These are phyloP conservation scores for Saposhnikovia divaricata DNA, from an alignment of 129 eudicot species.

Conservation along the genomic window DNA sequence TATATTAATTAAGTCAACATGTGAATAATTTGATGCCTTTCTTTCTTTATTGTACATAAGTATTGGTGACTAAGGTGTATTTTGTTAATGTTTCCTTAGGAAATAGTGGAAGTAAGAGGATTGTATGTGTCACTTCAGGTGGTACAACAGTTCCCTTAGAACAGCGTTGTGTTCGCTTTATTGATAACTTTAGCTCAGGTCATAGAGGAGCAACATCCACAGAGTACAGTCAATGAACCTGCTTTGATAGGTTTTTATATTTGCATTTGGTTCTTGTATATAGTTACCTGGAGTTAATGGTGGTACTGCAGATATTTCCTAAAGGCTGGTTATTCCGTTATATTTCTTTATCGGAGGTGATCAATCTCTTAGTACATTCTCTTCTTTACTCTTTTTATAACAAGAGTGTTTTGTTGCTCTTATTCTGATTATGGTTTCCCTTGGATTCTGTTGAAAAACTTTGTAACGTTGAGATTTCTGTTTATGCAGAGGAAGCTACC, in stretches of 20 bases:
- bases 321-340: conserved; percentile 80
- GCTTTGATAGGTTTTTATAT: background rate
- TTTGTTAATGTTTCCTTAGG: conserved; percentile 21
- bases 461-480: background rate
- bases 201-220: conserved; percentile 98
- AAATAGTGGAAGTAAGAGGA: conserved; percentile 40
- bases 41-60: background rate
- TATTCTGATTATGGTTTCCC: conserved; percentile 2
- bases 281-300: conserved; percentile 11
- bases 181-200: conserved; percentile 96
- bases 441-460: background rate
- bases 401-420: conserved; percentile 7
- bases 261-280: background rate
- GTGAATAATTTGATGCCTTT: background rate
- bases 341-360: conserved; percentile 79
- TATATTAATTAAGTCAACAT: background rate
- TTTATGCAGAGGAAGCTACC: conserved; percentile 77
- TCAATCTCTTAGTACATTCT: background rate
- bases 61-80: background rate
- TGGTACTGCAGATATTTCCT: conserved; percentile 62
- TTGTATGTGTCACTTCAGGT: conserved; percentile 93
- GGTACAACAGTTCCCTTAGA: conserved; percentile 98
- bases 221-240: conserved; percentile 42
- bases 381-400: conserved; percentile 8
- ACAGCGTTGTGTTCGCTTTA: conserved; percentile 92